phyloP scores from a whole-genome alignment of 1,139 yeast genomes.

The Ogataea hybrid region DNA sequence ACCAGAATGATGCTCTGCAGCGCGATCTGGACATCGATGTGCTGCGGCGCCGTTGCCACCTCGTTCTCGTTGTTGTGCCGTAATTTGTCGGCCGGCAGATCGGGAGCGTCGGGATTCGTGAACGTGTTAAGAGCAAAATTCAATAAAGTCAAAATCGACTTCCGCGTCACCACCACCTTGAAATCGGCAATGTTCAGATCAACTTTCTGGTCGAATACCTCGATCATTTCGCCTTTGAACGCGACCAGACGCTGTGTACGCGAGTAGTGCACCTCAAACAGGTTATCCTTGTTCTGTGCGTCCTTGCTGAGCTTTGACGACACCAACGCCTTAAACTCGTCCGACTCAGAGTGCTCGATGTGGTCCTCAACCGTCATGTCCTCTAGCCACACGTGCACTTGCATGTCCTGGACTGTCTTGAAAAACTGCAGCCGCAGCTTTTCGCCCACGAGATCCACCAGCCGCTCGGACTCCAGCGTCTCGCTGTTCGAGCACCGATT shows the following conservation, averaged over 20 bases:
- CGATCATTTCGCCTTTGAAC: slow-evolving; percentile 54
- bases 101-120: slow-evolving; percentile 73
- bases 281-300: slow-evolving; percentile 38
- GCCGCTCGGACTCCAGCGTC: slow-evolving; percentile 60
- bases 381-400: slow-evolving; percentile 59
- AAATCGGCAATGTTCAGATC: slow-evolving; percentile 78
- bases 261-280: slow-evolving; percentile 62
- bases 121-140: slow-evolving; percentile 86
- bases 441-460: slow-evolving; percentile 74
- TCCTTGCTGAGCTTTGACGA: slow-evolving; percentile 57
- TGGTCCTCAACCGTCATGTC: slow-evolving; percentile 74
- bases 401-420: slow-evolving; percentile 61
- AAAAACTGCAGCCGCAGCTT: slow-evolving; percentile 57
- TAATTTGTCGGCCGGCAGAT: slow-evolving; percentile 63
- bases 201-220: slow-evolving; percentile 76
- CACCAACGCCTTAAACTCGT: slow-evolving; percentile 65
- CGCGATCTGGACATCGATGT: slow-evolving; percentile 64
- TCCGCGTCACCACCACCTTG: slow-evolving; percentile 72
- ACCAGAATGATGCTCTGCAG: slow-evolving; percentile 74
- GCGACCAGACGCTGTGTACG: slow-evolving; percentile 63
- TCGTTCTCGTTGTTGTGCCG: slow-evolving; percentile 61
- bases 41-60: slow-evolving; percentile 62
- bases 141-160: slow-evolving; percentile 71
- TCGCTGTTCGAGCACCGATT: slow-evolving; percentile 64
- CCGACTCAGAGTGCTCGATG: slow-evolving; percentile 60